Percentiles rank a stretch among this genome's conserved stretches.
Conservation (phyloP, 1,284 basidiomycete genomes). For the Lentinus polychrous region DNA sequence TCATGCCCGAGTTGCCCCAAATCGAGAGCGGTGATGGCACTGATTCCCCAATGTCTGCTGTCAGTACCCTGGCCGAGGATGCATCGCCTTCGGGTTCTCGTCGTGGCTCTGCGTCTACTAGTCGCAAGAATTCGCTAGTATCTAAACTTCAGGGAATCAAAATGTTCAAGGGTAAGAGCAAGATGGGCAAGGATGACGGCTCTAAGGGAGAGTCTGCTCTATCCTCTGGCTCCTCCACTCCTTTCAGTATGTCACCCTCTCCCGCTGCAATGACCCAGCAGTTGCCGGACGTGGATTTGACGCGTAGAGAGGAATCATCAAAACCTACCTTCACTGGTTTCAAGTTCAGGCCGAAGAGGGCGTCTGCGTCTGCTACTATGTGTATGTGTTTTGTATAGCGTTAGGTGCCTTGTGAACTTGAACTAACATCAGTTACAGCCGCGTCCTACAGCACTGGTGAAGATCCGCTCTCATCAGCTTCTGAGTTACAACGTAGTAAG, state of each 20-base stretch:
- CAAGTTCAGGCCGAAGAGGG: slow-evolving; percentile 13
- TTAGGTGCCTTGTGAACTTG: background rate
- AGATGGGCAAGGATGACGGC: background rate
- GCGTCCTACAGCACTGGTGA: background rate
- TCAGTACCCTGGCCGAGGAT: background rate
- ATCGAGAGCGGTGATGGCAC: slow-evolving; percentile 7
- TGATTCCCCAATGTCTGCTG: background rate
- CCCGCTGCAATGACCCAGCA: background rate
- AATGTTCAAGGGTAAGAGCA: slow-evolving; percentile 5
- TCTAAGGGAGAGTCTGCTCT: background rate
- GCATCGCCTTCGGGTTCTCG: background rate
- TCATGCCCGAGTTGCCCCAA: slow-evolving; percentile 10
- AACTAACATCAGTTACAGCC: background rate
- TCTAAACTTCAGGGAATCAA: slow-evolving; percentile 1
- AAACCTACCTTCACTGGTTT: slow-evolving; percentile 19
- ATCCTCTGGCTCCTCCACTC: slow-evolving; percentile 2
- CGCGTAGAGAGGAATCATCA: slow-evolving; percentile 12
- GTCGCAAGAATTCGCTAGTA: background rate
- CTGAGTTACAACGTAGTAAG: background rate
- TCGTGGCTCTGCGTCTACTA: background rate
- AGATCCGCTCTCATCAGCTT: too few species aligned
- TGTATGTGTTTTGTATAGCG: slow-evolving; percentile 4
- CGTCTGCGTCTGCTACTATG: slow-evolving; percentile 12
- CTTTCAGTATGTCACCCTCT: background rate
- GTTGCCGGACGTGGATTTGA: slow-evolving; percentile 2